Percentiles rank a stretch among this genome's conserved stretches.
Conservation (phyloP, 345 rosid genomes). For the Populus deltoides region DNA sequence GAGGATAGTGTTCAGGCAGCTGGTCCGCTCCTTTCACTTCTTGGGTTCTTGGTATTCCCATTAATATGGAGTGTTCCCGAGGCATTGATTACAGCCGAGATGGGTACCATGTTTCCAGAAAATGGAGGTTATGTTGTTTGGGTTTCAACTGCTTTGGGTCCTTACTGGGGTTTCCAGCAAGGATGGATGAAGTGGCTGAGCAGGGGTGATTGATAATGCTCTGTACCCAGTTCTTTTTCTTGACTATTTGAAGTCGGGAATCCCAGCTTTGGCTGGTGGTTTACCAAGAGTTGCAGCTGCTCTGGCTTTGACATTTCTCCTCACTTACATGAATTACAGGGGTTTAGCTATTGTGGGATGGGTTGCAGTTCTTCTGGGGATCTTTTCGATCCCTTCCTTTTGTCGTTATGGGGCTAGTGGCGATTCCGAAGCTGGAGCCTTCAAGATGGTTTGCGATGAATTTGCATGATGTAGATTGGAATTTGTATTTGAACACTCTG, state of each 20-base stretch:
- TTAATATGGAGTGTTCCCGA: slow-evolving; percentile 80
- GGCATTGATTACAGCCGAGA: slow-evolving; percentile 74
- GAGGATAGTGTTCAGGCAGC: slow-evolving; percentile 79
- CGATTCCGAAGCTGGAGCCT: slow-evolving; percentile 60
- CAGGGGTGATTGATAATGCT: slow-evolving; percentile 74
- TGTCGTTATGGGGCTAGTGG: slow-evolving; percentile 57
- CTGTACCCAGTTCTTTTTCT: slow-evolving; percentile 72
- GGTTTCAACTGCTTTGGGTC: slow-evolving; percentile 70
- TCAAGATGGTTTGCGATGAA: slow-evolving; percentile 62
- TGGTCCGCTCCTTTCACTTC: slow-evolving; percentile 68
- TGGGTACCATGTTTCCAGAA: slow-evolving; percentile 84
- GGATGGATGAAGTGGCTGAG: slow-evolving; percentile 90
- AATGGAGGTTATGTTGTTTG: slow-evolving; percentile 84
- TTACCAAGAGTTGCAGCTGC: slow-evolving; percentile 45
- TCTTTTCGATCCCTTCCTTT: slow-evolving; percentile 71
- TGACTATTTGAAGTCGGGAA: slow-evolving; percentile 58
- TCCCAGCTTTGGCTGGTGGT: slow-evolving; percentile 56
- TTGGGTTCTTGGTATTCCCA: slow-evolving; percentile 66
- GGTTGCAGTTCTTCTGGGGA: slow-evolving; percentile 61
- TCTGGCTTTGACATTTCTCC: slow-evolving; percentile 43
- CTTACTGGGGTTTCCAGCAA: slow-evolving; percentile 81
- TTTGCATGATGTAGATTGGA: slow-evolving; percentile 53
- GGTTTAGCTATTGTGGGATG: slow-evolving; percentile 71
- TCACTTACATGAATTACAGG: slow-evolving; percentile 65
- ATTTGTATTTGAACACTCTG: slow-evolving; percentile 62